Conservation (phyloP, 23 red algal species). For the Agarophyton chilense region DNA sequence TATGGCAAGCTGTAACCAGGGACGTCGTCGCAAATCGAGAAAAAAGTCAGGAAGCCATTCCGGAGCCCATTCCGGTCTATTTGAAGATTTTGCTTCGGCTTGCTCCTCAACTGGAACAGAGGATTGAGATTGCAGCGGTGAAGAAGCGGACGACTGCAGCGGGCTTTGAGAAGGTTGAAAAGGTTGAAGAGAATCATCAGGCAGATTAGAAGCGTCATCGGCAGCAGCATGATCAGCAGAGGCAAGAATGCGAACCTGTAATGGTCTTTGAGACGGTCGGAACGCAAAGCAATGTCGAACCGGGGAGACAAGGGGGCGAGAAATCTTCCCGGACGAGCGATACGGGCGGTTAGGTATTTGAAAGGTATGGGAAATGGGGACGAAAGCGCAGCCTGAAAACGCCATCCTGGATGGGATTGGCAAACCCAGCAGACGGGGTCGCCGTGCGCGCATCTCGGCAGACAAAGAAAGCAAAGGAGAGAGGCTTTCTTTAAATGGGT, state of each 20-base stretch:
- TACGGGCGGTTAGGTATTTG: not conserved
- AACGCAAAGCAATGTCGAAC: not conserved
- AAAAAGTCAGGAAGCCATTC: slow-evolving; percentile 66
- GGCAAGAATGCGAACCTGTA: not conserved
- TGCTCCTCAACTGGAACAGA: not conserved
- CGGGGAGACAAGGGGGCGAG: not conserved
- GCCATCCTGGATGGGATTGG: not conserved
- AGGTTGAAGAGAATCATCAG: slow-evolving; percentile 1
- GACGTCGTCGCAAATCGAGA: slow-evolving; percentile 51
- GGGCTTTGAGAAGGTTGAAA: not conserved
- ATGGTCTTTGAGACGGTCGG: not conserved
- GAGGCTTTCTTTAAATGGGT: not conserved
- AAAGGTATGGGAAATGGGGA: not conserved
- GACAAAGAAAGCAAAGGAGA: not conserved
- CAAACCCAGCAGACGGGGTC: not conserved
- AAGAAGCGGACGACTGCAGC: not conserved
- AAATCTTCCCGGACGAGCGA: not conserved
- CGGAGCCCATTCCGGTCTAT: slow-evolving; percentile 74
- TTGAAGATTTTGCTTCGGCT: not conserved
- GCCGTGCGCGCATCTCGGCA: not conserved
- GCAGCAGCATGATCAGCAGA: slow-evolving; percentile 8
- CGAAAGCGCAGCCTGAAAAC: not conserved
- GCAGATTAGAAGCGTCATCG: not conserved
- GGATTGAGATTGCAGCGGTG: not conserved
- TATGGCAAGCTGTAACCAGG: slow-evolving; percentile 84